These are phyloP conservation scores for Alternaria atra DNA, from an alignment of 2,329 filamentous ascomycete genomes.

Conservation along the genomic window DNA sequence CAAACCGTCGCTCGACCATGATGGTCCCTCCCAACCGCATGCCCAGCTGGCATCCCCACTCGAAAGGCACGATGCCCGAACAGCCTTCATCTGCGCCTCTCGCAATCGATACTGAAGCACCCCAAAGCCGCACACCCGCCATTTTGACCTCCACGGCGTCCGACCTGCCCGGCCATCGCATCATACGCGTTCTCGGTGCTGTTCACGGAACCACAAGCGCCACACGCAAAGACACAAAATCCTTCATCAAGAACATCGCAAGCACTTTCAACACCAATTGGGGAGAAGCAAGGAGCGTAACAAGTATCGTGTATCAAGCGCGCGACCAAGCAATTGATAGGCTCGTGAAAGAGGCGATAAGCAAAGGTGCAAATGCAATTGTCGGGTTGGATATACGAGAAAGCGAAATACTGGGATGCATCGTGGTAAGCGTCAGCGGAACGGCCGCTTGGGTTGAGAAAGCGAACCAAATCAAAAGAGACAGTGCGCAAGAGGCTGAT, in stretches of 20 bases:
- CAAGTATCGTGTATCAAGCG: slow-evolving; percentile 44
- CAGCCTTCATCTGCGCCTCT: slow-evolving; percentile 14
- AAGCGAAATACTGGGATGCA: slow-evolving; percentile 45
- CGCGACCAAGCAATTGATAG: slow-evolving; percentile 48
- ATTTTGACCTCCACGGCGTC: slow-evolving; percentile 42
- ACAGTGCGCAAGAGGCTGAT: slow-evolving; percentile 32
- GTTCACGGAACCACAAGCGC: slow-evolving; percentile 46
- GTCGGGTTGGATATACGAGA: slow-evolving; percentile 44
- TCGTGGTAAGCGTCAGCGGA: slow-evolving; percentile 45
- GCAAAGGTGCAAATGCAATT: slow-evolving; percentile 44
- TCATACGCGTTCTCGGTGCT: slow-evolving; percentile 38
- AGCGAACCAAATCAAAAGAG: slow-evolving; percentile 28
- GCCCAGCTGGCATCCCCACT: slow-evolving; percentile 37
- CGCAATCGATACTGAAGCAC: slow-evolving; percentile 34
- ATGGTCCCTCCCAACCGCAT: slow-evolving; percentile 38
- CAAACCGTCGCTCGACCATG: slow-evolving; percentile 50
- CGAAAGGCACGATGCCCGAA: slow-evolving; percentile 23
- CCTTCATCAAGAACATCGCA: slow-evolving; percentile 44
- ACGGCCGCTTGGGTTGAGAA: slow-evolving; percentile 45
- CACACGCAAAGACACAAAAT: slow-evolving; percentile 46
- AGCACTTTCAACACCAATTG: slow-evolving; percentile 30
- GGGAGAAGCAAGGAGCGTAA: slow-evolving; percentile 44
- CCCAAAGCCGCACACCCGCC: slow-evolving; percentile 38
- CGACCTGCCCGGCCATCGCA: slow-evolving; percentile 38
- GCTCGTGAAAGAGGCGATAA: slow-evolving; percentile 45